A percentile compares a stretch with the other conserved stretches of the same genome.
Conservation (phyloP, 768 basidiomycete species). For the Mycena indigotica region DNA sequence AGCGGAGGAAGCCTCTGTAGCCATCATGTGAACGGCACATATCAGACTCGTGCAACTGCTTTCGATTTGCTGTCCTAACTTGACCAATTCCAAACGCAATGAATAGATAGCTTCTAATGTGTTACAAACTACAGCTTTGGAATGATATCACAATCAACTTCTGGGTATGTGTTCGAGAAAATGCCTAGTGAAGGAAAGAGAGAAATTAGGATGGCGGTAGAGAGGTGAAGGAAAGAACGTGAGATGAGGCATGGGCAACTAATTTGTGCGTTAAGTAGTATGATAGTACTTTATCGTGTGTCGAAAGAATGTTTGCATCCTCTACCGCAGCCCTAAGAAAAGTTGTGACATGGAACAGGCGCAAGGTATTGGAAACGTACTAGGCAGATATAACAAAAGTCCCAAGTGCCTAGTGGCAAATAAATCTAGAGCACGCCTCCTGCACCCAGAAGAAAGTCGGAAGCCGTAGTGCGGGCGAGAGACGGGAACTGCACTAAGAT, state of each 20-base stretch:
- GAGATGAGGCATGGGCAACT: constrained; percentile 18
- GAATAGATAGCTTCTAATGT: constrained; percentile 19
- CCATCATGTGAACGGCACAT: neutral
- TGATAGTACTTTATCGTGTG: constrained; percentile 21
- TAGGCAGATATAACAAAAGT: constrained; percentile 23
- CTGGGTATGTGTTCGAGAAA: constrained; percentile 25
- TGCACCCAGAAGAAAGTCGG: neutral
- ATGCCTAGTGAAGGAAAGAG: constrained; percentile 20
- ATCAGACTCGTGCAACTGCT: neutral
- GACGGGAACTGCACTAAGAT: constrained; percentile 1
- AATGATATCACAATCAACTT: constrained; percentile 25
- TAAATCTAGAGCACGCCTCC: constrained; percentile 24
- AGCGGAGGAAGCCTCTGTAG: constrained; percentile 22
- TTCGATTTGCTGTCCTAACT: neutral
- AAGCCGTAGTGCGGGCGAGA: constrained; percentile 2
- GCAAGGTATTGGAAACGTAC: neutral
- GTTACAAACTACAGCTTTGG: constrained; percentile 22
- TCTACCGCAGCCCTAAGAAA: too few species aligned
- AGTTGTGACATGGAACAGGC: too few species aligned
- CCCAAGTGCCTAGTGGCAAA: constrained; percentile 21
- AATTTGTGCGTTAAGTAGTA: constrained; percentile 19
- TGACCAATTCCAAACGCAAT: neutral
- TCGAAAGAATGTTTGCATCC: constrained; percentile 23
- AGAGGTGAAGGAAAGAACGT: constrained; percentile 16
- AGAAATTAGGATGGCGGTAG: neutral